Conservation (phyloP, 306 rosid species). For the Rubus parviflorus region DNA sequence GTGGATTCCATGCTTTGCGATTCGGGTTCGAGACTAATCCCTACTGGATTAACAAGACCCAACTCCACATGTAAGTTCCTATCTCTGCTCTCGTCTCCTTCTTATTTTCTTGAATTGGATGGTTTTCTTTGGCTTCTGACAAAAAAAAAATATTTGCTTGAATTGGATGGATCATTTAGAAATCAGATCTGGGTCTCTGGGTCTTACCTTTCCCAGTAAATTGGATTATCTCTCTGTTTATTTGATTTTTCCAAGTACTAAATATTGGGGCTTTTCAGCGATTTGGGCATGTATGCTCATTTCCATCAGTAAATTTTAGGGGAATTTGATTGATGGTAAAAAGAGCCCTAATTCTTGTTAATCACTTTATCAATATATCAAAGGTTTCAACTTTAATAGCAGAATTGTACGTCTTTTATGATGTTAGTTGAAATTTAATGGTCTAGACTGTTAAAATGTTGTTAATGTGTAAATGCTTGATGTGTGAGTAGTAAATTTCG, state of each 20-base stretch:
- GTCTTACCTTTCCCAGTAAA: neutral
- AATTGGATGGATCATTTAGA: neutral
- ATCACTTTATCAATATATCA: neutral
- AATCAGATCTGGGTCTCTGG: conserved; percentile 1
- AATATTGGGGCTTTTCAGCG: neutral
- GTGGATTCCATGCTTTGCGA: conserved; percentile 62
- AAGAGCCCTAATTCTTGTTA: neutral
- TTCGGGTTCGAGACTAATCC: conserved; percentile 49
- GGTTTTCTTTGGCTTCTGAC: conserved; percentile 10
- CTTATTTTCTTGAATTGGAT: neutral
- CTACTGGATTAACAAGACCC: conserved; percentile 58
- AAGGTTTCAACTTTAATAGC: neutral
- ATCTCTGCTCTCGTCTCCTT: conserved; percentile 7
- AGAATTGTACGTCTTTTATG: neutral
- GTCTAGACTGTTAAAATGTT: neutral
- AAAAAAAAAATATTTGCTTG: too few species aligned
- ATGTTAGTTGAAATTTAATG: neutral
- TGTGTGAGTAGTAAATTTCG: neutral
- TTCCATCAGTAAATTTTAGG: neutral
- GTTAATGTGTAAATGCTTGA: neutral
- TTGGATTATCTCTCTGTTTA: neutral
- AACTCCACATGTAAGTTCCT: conserved; percentile 45
- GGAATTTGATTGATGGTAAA: neutral
- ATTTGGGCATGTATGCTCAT: neutral
- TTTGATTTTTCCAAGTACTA: neutral